Evolutionary conservation across 192 early-diverging fungal species (phyloP).

Genomic region (Gigaspora rosea): DNA sequence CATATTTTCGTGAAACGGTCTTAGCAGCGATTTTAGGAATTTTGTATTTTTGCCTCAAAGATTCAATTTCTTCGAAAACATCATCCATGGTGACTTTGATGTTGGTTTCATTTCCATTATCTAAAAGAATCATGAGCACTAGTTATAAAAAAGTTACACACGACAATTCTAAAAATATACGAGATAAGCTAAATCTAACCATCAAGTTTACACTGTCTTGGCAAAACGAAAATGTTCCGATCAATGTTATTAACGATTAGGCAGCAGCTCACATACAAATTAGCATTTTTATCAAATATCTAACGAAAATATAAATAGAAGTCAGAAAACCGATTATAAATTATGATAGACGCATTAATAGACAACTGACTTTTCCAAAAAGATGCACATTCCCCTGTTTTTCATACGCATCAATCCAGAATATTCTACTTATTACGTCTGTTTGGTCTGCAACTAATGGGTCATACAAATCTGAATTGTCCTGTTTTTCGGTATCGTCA

Average conservation of each 20-base stretch:
- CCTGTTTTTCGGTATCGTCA: constrained; percentile 21
- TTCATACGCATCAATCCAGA: constrained; percentile 94
- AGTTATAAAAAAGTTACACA: neutral
- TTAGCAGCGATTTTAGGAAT: constrained; percentile 65
- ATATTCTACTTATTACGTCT: constrained; percentile 53
- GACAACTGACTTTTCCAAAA: constrained; percentile 79
- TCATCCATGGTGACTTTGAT: constrained; percentile 59
- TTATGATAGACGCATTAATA: constrained; percentile 23
- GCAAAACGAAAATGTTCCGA: constrained; percentile 93
- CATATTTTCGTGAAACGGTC: constrained; percentile 78
- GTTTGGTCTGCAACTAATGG: neutral
- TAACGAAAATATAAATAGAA: constrained; percentile 32
- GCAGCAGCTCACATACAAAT: constrained; percentile 78
- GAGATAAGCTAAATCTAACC: constrained; percentile 33
- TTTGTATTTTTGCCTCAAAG: constrained; percentile 52
- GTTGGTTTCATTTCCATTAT: constrained; percentile 55
- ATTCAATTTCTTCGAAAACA: constrained; percentile 78
- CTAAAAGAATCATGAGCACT: constrained; percentile 26
- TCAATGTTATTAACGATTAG: constrained; percentile 75
- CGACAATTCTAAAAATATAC: neutral
- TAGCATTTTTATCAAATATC: constrained; percentile 54
- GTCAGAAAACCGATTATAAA: constrained; percentile 11
- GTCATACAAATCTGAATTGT: constrained; percentile 25
- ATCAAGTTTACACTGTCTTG: constrained; percentile 60
- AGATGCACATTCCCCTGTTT: constrained; percentile 80